These are phyloP conservation scores for Vitis labrusca DNA, from an alignment of 164 flowering plant species.

Conservation along the genomic window DNA sequence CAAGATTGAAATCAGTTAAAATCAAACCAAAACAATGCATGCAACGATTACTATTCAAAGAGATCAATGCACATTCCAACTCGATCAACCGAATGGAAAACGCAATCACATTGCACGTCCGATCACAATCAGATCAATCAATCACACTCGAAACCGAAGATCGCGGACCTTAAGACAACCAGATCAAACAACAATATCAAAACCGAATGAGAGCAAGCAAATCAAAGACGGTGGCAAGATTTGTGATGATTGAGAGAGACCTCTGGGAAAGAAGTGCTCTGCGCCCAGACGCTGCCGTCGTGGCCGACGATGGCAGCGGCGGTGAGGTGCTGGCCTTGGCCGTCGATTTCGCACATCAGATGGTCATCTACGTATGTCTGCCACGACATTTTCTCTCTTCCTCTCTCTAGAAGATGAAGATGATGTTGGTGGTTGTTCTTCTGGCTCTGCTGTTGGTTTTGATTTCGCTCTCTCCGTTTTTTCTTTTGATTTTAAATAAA, in stretches of 20 bases:
- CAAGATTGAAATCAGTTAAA: too few species aligned
- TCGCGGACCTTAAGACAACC: too few species aligned
- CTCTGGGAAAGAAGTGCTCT: constrained; percentile 54
- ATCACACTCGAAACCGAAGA: not conserved
- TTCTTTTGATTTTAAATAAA: too few species aligned
- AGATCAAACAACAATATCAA: too few species aligned
- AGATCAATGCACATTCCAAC: too few species aligned
- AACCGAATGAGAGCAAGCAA: not conserved
- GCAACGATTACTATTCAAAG: too few species aligned
- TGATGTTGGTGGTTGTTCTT: too few species aligned
- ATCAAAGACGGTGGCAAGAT: not conserved
- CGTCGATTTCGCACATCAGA: constrained; percentile 63
- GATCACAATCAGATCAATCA: not conserved
- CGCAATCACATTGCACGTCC: not conserved
- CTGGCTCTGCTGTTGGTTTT: not conserved
- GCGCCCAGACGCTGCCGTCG: constrained; percentile 69
- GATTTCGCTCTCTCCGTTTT: not conserved
- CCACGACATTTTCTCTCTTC: constrained; percentile 50
- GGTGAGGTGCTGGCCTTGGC: constrained; percentile 35
- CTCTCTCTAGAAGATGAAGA: not conserved
- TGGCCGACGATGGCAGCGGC: constrained; percentile 61
- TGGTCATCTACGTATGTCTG: constrained; percentile 62
- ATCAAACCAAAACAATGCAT: too few species aligned
- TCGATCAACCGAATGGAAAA: not conserved
- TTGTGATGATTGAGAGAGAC: constrained; percentile 13